Conservation (phyloP, 176 grass and related monocot species). For the Tillandsia fasciculata region DNA sequence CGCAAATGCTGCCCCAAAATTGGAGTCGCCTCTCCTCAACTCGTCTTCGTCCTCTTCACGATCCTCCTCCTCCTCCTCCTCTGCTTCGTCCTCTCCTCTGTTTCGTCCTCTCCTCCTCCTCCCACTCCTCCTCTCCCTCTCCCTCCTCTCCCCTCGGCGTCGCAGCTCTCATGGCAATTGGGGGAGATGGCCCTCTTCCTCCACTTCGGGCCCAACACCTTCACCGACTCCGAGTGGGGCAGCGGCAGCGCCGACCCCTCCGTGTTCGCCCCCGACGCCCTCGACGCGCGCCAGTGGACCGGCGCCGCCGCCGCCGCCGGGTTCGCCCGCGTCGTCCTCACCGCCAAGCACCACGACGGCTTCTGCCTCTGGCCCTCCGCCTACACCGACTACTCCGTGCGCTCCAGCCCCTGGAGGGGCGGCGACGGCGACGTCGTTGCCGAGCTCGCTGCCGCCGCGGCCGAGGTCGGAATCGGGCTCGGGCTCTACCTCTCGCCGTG, state of each 20-base stretch:
- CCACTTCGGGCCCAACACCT: slow-evolving; percentile 97
- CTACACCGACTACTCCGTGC: slow-evolving; percentile 73
- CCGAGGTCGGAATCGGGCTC: slow-evolving; percentile 41
- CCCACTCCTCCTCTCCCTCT: slow-evolving; percentile 59
- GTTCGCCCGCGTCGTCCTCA: slow-evolving; percentile 68
- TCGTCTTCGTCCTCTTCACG: slow-evolving; percentile 14
- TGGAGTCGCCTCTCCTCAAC: slow-evolving; percentile 6
- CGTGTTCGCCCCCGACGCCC: slow-evolving; percentile 54
- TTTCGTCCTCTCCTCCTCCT: slow-evolving; percentile 1
- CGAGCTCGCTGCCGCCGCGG: slow-evolving; percentile 42
- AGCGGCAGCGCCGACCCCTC: slow-evolving; percentile 53
- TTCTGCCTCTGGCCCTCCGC: slow-evolving; percentile 98
- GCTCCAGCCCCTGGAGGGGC: slow-evolving; percentile 53
- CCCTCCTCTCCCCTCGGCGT: slow-evolving; percentile 58
- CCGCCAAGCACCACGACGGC: slow-evolving; percentile 89
- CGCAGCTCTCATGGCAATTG: slow-evolving; percentile 81
- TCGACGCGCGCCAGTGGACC: slow-evolving; percentile 80
- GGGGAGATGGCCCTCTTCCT: slow-evolving; percentile 91
- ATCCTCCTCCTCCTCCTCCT: background rate
- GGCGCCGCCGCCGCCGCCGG: slow-evolving; percentile 43
- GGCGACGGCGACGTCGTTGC: slow-evolving; percentile 66
- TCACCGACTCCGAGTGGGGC: slow-evolving; percentile 94
- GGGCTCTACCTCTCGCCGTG: slow-evolving; percentile 90
- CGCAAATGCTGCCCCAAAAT: slow-evolving; percentile 4
- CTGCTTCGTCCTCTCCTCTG: slow-evolving; percentile 13